phyloP scores from a whole-genome alignment of 108 stramenopile species.

The Poteriospumella lacustris region DNA sequence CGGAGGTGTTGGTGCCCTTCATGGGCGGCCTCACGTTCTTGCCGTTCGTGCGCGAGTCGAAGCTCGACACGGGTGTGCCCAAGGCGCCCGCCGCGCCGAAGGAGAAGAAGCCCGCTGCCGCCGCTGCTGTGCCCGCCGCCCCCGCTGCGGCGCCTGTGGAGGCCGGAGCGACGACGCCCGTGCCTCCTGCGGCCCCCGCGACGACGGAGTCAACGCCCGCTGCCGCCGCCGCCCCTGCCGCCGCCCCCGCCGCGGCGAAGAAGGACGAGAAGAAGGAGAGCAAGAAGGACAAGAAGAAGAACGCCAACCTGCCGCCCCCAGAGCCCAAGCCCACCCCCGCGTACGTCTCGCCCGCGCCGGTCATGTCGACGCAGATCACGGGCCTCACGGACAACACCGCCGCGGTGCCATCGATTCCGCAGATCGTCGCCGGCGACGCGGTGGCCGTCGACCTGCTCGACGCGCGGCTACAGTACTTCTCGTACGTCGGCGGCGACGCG shows the following conservation, averaged over 20 bases:
- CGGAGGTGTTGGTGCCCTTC: constrained; percentile 77
- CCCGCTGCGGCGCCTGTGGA: constrained; percentile 1
- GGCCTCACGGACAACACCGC: constrained; percentile 16
- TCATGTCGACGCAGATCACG: neutral
- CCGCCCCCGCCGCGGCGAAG: neutral
- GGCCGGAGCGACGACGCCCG: too few relatives aligned
- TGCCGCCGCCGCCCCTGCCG: neutral
- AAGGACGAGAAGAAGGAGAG: constrained; percentile 1
- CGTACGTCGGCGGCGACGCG: constrained; percentile 21
- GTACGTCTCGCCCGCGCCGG: neutral
- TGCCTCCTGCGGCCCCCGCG: too few relatives aligned
- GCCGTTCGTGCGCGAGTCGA: constrained; percentile 82
- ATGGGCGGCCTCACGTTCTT: constrained; percentile 98
- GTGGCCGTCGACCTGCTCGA: neutral
- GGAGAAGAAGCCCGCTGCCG: constrained; percentile 35
- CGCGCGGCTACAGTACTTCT: neutral
- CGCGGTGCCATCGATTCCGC: neutral
- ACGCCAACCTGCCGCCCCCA: neutral
- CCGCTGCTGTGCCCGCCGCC: neutral
- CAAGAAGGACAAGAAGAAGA: neutral
- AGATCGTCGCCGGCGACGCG: neutral
- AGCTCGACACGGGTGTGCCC: constrained; percentile 47
- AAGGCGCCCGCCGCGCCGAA: constrained; percentile 36
- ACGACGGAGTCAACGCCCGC: neutral
- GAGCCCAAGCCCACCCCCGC: constrained; percentile 26